Evolutionary conservation across 305 asterid genomes (phyloP), one percentile per base, ranked within the genome.

Genomic region (Andrographis paniculata): DNA sequence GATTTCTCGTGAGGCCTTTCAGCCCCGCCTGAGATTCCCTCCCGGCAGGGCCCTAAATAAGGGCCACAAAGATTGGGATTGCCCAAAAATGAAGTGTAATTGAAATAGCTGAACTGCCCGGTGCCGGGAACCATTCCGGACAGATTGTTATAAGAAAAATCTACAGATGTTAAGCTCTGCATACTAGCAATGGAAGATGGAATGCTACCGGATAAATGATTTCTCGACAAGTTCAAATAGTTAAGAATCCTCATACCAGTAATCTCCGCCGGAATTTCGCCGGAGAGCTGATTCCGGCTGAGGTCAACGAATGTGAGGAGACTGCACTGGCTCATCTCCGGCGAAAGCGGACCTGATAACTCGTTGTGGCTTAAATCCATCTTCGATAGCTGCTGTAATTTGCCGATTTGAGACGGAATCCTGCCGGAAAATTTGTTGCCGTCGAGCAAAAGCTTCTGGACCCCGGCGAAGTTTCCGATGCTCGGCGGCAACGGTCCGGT

Each of bases 111-210:
- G 31, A 87, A 87, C 50, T 83, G 96, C 14, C 95, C 93, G 39
- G 82, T 80, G 1, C 78, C 79, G 6, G 96, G 95, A 59, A 87
- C 96, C 56, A 80, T 69, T 49, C 96, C 96, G 33, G 96, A 76
- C 13, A 87, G 56, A 54, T 87, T 83, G 60, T 87, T 87, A 20
- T 80, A 87, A 1, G 96, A 87, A 65, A 87, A 88, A 81, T 88
- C 97, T 16, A 88, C 94, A 17, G 95, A 79, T 41, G 95, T 84
- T 69, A 88, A 66, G 45, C 97, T 84, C 72, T 88, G 93, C 97
- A 87, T 88, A 23, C 72, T 65, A 44, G 94, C 46, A 38, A 88
- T 62, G 23, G 92, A 62, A 35, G 82, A 60, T 1, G 97, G 97
- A 51, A 88, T 88, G 56, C 73, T 69, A 39, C 97, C 97, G 35